Base-by-base conservation (phyloP, 2,329 filamentous ascomycete genomes). In the Reticulascus tulasneorum region DNA sequence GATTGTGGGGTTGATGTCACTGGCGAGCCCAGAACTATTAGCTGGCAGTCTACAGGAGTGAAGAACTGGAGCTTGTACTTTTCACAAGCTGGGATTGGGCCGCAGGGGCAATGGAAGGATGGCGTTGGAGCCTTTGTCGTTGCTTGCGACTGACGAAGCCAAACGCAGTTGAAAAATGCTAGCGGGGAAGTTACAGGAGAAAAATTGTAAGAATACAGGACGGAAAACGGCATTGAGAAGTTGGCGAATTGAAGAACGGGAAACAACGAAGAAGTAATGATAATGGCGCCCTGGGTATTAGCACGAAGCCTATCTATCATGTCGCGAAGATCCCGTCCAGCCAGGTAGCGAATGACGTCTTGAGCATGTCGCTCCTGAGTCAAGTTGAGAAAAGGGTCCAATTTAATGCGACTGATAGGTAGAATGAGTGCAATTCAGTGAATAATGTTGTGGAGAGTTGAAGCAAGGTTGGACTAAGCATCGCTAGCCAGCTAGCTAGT, bases 71-170 rank as follows among this genome's bases (percentile, higher is more conserved):
- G 24, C 12, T 15, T 35, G 5, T 23, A 17, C 4, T 35, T 35
- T 18, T 8, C 24, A 21, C 33, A 35, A 15, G 33, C 15, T 16
- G 33, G 33, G 9, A 9, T 35, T 10, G 33, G 33, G n/a, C 9
- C 12, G 7, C 33, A 35, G 33, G 17, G 15, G 7, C 21, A 28
- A 19, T 17, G 20, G 30, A 15, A 24, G 19, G 4, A 6, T 18
- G 33, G 24, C 16, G 24, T 28, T 6, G 33, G 33, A 5, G 33
- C 33, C 12, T 35, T 22, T 21, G 24, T 35, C 17, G 18, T 21
- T 13, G 33, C 21, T 15, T 35, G 33, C 24, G 33, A 23, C 11
- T 18, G 28, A 18, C 28, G 16, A 9, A 10, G 28, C n/a, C 28
- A n/a, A 27, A 16, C 12, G 10, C 28, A n/a, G 17, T 18, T 27